Percentiles rank a stretch among this genome's conserved stretches.
Conservation (phyloP, 23 red algal genomes). For the Chondrus crispus region DNA sequence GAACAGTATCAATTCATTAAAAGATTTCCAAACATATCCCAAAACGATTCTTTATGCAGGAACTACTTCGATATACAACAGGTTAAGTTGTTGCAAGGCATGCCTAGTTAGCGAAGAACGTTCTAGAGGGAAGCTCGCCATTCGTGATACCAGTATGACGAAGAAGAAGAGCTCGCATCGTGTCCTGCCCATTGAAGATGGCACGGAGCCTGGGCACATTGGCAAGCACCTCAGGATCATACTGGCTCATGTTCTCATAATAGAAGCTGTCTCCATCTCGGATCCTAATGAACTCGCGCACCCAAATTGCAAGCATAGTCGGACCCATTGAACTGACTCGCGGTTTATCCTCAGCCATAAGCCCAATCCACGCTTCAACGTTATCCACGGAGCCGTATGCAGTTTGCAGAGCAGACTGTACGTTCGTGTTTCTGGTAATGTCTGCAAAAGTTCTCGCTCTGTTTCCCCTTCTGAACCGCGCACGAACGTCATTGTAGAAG, state of each 20-base stretch:
- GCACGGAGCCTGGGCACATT: background rate
- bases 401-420: background rate
- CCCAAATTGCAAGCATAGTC: background rate
- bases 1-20: no score
- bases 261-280: background rate
- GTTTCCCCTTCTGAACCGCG: background rate
- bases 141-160: background rate
- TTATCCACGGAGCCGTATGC: background rate
- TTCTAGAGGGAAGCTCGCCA: background rate
- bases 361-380: background rate
- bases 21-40: no score
- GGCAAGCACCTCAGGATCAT: background rate
- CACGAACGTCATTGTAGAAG: constrained; percentile 15
- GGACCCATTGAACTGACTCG: background rate
- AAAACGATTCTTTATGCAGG: no score
- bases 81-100: no score
- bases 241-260: background rate
- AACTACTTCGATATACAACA: no score
- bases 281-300: background rate
- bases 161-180: background rate
- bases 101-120: no score
- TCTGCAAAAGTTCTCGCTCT: background rate
- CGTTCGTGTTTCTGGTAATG: background rate
- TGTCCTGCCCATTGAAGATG: background rate
- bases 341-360: background rate